These are phyloP conservation scores for Prototheca wickerhamii DNA, from an alignment of 163 green algal species.

Conservation along the genomic window DNA sequence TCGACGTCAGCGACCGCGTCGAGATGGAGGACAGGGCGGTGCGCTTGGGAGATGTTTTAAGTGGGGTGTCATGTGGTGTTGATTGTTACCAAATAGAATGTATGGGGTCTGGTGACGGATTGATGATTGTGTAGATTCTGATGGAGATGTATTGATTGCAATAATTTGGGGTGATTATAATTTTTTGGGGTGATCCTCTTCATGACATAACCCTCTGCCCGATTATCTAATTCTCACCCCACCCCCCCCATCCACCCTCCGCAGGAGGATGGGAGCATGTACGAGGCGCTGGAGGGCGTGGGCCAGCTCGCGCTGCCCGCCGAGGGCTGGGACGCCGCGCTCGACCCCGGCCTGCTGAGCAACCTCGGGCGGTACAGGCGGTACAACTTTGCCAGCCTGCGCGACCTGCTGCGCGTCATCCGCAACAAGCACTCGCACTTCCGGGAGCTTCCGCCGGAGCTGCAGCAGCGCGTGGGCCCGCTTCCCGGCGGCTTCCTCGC, in stretches of 20 bases:
- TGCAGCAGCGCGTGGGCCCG: conserved; percentile 69
- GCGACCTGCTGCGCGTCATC: conserved; percentile 92
- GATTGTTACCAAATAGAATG: background rate
- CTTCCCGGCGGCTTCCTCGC: conserved; percentile 68
- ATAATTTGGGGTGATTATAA: too few species aligned
- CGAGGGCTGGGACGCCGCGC: conserved; percentile 45
- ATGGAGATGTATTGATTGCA: too few species aligned
- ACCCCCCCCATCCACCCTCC: background rate
- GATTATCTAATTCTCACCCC: background rate
- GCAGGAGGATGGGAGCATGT: conserved; percentile 27
- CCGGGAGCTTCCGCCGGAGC: conserved; percentile 70
- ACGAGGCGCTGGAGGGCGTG: conserved; percentile 16
- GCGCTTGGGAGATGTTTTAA: background rate
- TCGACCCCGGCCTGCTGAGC: conserved; percentile 64
- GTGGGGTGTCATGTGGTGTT: background rate
- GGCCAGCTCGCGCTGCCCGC: conserved; percentile 8
- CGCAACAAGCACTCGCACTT: conserved; percentile 98
- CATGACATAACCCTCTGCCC: background rate
- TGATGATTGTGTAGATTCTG: too few species aligned
- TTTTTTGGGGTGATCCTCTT: too few species aligned
- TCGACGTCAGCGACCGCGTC: conserved; percentile 68
- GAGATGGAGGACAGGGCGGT: conserved; percentile 84
- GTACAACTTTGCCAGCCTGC: conserved; percentile 55
- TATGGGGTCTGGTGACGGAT: too few species aligned
- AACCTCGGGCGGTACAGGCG: conserved; percentile 68